Conservation (phyloP, 345 rosid genomes). For the Acer yangbiense region DNA sequence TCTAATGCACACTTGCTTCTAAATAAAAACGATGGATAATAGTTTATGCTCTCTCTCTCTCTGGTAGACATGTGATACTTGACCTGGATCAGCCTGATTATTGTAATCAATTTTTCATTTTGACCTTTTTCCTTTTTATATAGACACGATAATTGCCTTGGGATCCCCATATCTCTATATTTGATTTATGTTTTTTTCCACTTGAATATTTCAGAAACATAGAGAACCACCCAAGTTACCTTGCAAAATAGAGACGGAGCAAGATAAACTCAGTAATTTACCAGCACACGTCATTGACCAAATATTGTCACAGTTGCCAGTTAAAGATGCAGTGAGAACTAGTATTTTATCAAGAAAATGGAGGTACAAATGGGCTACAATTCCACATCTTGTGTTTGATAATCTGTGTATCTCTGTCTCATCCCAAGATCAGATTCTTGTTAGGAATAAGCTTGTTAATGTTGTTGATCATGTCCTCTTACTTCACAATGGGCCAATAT, state of each 20-base stretch:
- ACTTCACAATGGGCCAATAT: constrained; percentile 58
- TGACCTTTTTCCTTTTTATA: neutral
- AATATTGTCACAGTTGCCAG: constrained; percentile 53
- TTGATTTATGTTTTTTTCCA: constrained; percentile 10
- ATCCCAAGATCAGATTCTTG: constrained; percentile 48
- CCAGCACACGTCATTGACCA: constrained; percentile 60
- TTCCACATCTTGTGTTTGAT: constrained; percentile 63
- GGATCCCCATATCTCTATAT: neutral
- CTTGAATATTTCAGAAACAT: constrained; percentile 45
- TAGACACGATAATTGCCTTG: no score
- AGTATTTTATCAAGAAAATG: constrained; percentile 59
- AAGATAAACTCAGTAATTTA: constrained; percentile 56
- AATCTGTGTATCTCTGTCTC: constrained; percentile 41
- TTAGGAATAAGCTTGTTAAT: constrained; percentile 54
- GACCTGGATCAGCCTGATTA: neutral
- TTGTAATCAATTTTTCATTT: neutral
- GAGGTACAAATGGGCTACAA: constrained; percentile 65
- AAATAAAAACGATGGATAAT: neutral
- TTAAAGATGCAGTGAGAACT: constrained; percentile 70
- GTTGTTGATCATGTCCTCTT: constrained; percentile 66
- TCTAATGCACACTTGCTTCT: neutral
- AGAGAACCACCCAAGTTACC: constrained; percentile 53
- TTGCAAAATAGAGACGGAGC: constrained; percentile 40
- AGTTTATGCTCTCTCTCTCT: neutral
- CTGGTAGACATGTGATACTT: neutral